A percentile compares a stretch with the other conserved stretches of the same genome.
phyloP scores from a whole-genome alignment of 768 basidiomycete species.

The Leccinum imitatum region DNA sequence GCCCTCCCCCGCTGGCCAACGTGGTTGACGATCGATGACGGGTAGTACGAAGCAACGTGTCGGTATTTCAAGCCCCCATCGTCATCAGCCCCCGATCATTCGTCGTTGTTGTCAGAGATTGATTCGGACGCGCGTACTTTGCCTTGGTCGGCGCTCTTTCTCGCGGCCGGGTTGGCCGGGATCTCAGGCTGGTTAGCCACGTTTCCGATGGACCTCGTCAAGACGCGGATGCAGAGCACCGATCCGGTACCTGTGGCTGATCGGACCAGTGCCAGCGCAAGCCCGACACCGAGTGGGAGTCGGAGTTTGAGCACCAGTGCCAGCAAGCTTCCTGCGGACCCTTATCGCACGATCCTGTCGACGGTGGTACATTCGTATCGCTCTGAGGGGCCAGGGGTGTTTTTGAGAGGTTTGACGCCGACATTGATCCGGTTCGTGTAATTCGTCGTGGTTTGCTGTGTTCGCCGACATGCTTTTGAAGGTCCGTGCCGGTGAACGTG shows the following conservation, averaged over 20 bases:
- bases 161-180: constrained; percentile 78
- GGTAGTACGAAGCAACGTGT: constrained; percentile 65
- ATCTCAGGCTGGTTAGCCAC: constrained; percentile 76
- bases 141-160: constrained; percentile 58
- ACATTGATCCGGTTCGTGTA: constrained; percentile 68
- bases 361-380: constrained; percentile 61
- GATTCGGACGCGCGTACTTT: constrained; percentile 36
- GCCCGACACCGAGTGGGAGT: background rate
- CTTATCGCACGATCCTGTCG: constrained; percentile 57
- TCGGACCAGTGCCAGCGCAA: background rate
- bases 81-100: constrained; percentile 25
- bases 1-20: constrained; percentile 18
- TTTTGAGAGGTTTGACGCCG: constrained; percentile 77
- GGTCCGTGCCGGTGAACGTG: constrained; percentile 86
- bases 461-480: constrained; percentile 26
- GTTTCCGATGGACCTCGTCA: constrained; percentile 88
- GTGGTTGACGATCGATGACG: constrained; percentile 5
- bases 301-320: background rate
- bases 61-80: constrained; percentile 41
- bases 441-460: background rate
- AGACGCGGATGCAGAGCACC: constrained; percentile 79
- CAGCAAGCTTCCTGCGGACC: constrained; percentile 34
- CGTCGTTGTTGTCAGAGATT: constrained; percentile 41
- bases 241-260: constrained; percentile 1
- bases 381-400: constrained; percentile 64